Evolutionary conservation across 257 asterid species (phyloP).

Genomic region (Plectranthus barbatus): DNA sequence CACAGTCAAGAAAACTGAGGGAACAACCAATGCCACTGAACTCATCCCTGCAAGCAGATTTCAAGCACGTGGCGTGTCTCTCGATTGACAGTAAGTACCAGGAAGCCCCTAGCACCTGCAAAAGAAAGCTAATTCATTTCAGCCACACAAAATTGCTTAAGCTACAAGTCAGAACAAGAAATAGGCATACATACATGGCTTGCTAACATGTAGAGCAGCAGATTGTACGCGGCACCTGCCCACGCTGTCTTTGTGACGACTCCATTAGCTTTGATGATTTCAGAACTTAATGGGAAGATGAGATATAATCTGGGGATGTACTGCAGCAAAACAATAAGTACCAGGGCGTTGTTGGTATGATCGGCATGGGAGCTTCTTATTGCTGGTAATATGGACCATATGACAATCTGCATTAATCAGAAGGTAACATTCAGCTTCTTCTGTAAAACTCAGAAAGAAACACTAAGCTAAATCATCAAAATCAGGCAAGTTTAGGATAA

Average conservation of each 20-base stretch:
- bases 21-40: conserved; percentile 32
- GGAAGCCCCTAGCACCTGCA: conserved; percentile 72
- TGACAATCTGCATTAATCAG: conserved; percentile 51
- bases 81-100: conserved; percentile 74
- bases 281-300: conserved; percentile 75
- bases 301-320: conserved; percentile 69
- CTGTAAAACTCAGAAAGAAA: neutral
- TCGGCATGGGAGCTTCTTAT: conserved; percentile 73
- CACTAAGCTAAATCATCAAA: neutral
- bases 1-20: conserved; percentile 61
- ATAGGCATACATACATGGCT: conserved; percentile 64
- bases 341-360: conserved; percentile 68
- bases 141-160: neutral
- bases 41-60: conserved; percentile 60
- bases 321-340: conserved; percentile 56
- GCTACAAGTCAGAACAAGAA: too few relatives aligned
- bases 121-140: conserved; percentile 7
- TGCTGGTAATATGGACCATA: conserved; percentile 80
- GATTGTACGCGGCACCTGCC: conserved; percentile 87
- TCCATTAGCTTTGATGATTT: conserved; percentile 78
- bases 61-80: conserved; percentile 72
- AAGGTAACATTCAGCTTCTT: neutral
- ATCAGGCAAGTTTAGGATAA: too few relatives aligned
- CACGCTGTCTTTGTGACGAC: conserved; percentile 85
- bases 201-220: conserved; percentile 76